A percentile compares a stretch with the other conserved stretches of the same genome.
These are phyloP conservation scores for Neodidymelliopsis sp. DNA, from an alignment of 2,329 filamentous ascomycete genomes.

Conservation along the genomic window DNA sequence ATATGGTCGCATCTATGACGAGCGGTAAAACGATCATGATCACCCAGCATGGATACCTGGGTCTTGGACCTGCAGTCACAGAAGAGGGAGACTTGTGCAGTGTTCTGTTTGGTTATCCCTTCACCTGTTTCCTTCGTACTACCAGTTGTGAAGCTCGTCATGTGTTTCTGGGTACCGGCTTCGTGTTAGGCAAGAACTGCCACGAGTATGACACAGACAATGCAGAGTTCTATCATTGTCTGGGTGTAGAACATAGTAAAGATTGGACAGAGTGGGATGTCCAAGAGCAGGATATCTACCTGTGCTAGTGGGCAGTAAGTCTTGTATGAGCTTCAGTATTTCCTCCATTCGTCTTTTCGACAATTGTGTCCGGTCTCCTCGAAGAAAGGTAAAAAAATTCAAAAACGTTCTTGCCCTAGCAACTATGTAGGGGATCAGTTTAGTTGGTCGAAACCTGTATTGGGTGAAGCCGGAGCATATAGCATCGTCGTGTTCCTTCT, in stretches of 20 bases:
- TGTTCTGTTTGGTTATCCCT: conserved; percentile 16
- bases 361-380: too few relatives aligned
- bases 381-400: too few relatives aligned
- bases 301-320: conserved; percentile 18
- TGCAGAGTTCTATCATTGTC: too few relatives aligned
- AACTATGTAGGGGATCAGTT: too few relatives aligned
- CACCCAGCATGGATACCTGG: conserved; percentile 12
- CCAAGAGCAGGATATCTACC: conserved; percentile 7
- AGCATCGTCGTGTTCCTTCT: too few relatives aligned
- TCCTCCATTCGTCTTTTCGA: too few relatives aligned
- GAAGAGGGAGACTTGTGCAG: conserved; percentile 10
- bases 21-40: conserved; percentile 11
- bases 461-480: too few relatives aligned
- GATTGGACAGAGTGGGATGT: conserved; percentile 12
- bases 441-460: too few relatives aligned
- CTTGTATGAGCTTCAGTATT: too few relatives aligned
- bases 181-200: neutral
- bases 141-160: neutral
- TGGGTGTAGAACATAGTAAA: neutral
- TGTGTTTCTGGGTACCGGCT: neutral
- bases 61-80: conserved; percentile 6
- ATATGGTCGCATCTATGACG: conserved; percentile 5
- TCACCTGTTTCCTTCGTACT: conserved; percentile 9
- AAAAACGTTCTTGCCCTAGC: too few relatives aligned
- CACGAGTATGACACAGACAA: neutral